Conservation (phyloP, 1,139 yeast species). For the Suhomyces anneliseae region DNA sequence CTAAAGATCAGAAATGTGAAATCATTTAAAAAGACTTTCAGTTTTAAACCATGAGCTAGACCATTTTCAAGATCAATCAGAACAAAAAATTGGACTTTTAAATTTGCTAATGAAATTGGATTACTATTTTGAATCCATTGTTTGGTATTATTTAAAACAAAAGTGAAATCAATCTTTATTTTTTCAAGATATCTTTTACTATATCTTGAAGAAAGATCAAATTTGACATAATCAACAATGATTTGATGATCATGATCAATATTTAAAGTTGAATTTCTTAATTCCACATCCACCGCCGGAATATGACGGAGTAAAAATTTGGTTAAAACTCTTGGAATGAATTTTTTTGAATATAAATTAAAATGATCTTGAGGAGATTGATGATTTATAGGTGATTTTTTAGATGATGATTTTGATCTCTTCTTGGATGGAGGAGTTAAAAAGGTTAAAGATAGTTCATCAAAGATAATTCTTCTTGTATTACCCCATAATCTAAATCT, state of each 20-base stretch:
- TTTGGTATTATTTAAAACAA: constrained; percentile 18
- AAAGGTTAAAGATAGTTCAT: constrained; percentile 8
- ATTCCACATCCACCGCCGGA: constrained; percentile 31
- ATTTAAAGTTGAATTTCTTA: constrained; percentile 22
- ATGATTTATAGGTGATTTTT: not conserved
- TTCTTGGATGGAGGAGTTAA: not conserved
- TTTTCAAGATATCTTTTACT: constrained; percentile 19
- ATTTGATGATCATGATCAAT: constrained; percentile 11
- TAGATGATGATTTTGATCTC: not conserved
- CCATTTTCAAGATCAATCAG: constrained; percentile 24
- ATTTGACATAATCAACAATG: constrained; percentile 25
- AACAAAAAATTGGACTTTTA: constrained; percentile 25
- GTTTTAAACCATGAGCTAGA: constrained; percentile 18
- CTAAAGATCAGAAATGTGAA: constrained; percentile 29
- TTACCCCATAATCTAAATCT: constrained; percentile 46
- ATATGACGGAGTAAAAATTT: constrained; percentile 21
- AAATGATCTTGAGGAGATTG: not conserved
- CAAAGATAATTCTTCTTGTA: constrained; percentile 29
- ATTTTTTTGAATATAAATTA: not conserved
- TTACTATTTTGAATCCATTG: not conserved
- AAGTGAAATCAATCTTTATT: constrained; percentile 22
- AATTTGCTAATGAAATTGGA: constrained; percentile 12
- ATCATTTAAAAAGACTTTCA: constrained; percentile 29
- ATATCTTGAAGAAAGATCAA: constrained; percentile 22
- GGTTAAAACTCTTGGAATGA: constrained; percentile 11